Percentiles rank a stretch among this genome's conserved stretches.
phyloP scores from a whole-genome alignment of 129 eudicot genomes.

The Lactuca saligna region DNA sequence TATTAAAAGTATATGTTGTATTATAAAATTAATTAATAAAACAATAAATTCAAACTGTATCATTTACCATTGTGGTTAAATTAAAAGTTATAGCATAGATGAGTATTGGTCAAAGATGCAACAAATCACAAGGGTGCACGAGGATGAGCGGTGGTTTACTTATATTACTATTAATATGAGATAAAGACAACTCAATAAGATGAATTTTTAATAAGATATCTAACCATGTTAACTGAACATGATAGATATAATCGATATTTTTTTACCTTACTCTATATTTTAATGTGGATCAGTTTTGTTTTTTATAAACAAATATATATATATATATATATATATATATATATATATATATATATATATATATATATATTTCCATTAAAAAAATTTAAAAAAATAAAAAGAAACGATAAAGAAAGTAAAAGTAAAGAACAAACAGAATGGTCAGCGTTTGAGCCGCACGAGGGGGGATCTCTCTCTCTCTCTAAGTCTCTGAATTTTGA shows the following conservation, averaged over 20 bases:
- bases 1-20: too few species aligned
- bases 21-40: too few species aligned
- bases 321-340: too few species aligned
- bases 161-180: not conserved
- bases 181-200: not conserved
- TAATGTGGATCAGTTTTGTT: not conserved
- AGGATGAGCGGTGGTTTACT: not conserved
- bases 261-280: not conserved
- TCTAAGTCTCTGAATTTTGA: slow-evolving; percentile 25
- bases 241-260: too few species aligned
- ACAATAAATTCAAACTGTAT: too few species aligned
- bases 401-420: not conserved
- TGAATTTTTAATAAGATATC: too few species aligned
- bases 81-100: slow-evolving; percentile 1
- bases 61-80: not conserved
- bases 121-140: slow-evolving; percentile 8
- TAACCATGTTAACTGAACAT: too few species aligned
- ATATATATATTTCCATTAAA: not conserved
- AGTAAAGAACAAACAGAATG: slow-evolving; percentile 34
- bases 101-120: slow-evolving; percentile 14
- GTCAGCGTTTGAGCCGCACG: slow-evolving; percentile 48
- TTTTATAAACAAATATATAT: not conserved
- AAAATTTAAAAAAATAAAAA: not conserved
- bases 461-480: slow-evolving; percentile 43
- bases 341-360: too few species aligned